Percentiles rank a stretch among this genome's conserved stretches.
Conservation (phyloP, 2,329 filamentous ascomycete genomes). For the Colletotrichum costaricense region DNA sequence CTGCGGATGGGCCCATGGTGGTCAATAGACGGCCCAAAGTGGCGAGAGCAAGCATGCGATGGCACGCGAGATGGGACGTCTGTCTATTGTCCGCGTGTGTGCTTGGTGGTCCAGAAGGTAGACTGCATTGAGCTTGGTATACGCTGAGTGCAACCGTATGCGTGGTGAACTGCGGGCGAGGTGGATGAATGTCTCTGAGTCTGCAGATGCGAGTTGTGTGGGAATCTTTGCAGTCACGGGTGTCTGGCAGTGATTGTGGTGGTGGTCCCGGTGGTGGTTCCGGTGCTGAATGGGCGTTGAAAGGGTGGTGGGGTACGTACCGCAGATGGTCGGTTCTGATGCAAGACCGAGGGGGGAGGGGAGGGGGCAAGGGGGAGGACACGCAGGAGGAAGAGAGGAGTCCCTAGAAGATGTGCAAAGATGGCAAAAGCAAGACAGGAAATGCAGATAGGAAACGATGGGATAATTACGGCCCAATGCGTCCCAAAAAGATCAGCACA, state of each 20-base stretch:
- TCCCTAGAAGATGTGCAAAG: background rate
- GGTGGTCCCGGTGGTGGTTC: too few species aligned
- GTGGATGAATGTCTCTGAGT: conserved; percentile 26
- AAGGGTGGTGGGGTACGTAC: background rate
- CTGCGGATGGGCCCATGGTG: conserved; percentile 24
- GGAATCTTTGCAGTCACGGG: background rate
- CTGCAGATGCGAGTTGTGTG: conserved; percentile 6
- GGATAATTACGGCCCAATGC: background rate
- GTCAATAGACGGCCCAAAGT: conserved; percentile 11
- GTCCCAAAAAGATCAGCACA: background rate
- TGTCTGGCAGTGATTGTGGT: too few species aligned
- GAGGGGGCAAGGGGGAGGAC: background rate
- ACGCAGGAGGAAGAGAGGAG: too few species aligned
- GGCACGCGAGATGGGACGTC: conserved; percentile 30
- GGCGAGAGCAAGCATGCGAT: conserved; percentile 27
- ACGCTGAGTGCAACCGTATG: conserved; percentile 12
- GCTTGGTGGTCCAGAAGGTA: conserved; percentile 12
- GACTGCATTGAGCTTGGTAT: conserved; percentile 19
- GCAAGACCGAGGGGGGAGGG: background rate
- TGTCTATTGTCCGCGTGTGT: background rate
- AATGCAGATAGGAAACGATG: background rate
- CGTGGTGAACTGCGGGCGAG: background rate
- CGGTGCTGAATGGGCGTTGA: background rate
- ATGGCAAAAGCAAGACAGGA: background rate
- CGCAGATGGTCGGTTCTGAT: background rate